A percentile compares a stretch with the other conserved stretches of the same genome.
Evolutionary conservation across 768 basidiomycete genomes (phyloP).

Genomic region (Trametopsis cervina): DNA sequence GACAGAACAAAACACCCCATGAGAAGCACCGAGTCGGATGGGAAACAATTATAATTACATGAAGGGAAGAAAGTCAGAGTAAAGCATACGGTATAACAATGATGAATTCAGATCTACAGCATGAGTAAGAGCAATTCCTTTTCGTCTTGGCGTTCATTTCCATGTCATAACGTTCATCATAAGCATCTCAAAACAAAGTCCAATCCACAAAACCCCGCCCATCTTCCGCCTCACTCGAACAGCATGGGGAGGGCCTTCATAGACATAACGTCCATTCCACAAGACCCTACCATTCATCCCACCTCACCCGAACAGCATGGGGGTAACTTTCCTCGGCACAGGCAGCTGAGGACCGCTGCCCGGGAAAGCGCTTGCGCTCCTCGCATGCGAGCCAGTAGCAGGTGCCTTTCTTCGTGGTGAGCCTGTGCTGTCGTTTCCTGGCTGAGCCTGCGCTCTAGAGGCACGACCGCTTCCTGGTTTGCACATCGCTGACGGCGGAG

Average conservation of each 20-base stretch:
- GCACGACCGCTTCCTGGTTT: constrained; percentile 26
- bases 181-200: background rate
- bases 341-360: constrained; percentile 6
- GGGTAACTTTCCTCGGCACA: constrained; percentile 10
- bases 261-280: too few species aligned
- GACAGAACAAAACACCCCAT: too few species aligned
- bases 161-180: background rate
- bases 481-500: constrained; percentile 61
- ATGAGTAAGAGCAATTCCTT: too few species aligned
- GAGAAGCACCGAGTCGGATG: too few species aligned
- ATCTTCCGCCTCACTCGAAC: constrained; percentile 1
- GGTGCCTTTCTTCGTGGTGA: background rate
- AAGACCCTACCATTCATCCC: too few species aligned
- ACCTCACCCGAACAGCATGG: constrained; percentile 7
- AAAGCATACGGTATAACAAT: background rate
- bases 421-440: background rate
- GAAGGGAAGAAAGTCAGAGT: background rate
- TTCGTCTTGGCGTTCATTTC: background rate
- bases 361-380: constrained; percentile 1
- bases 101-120: background rate
- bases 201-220: background rate
- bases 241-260: constrained; percentile 12
- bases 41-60: too few species aligned
- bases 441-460: constrained; percentile 5
- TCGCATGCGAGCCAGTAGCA: background rate